Evolutionary conservation across 768 basidiomycete species (phyloP).

Genomic region (Leccinum longicurvipes): DNA sequence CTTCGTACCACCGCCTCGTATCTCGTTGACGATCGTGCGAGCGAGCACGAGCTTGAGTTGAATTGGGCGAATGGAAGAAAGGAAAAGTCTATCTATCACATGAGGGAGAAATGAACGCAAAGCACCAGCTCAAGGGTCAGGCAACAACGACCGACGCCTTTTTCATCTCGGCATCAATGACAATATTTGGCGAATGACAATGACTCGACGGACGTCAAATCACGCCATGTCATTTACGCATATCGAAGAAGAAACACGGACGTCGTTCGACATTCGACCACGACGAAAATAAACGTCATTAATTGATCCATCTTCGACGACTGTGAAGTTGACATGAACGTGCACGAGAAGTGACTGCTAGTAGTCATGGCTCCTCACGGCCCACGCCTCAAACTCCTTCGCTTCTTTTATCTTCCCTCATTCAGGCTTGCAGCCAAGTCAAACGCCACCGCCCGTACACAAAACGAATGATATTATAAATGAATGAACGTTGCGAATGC

Average conservation of each 20-base stretch:
- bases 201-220: background rate
- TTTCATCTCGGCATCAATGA: background rate
- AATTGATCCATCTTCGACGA: background rate
- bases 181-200: background rate
- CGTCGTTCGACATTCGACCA: conserved; percentile 11
- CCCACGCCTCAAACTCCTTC: background rate
- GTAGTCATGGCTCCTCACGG: background rate
- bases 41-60: background rate
- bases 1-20: background rate
- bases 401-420: background rate
- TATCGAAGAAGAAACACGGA: background rate
- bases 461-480: conserved; percentile 29
- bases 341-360: background rate
- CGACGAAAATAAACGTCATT: background rate
- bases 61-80: background rate
- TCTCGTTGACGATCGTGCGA: background rate
- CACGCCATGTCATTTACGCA: background rate
- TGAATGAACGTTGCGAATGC: conserved; percentile 21
- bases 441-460: conserved; percentile 1
- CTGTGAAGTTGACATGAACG: background rate
- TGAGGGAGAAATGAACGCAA: background rate
- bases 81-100: background rate
- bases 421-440: background rate
- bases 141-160: background rate
- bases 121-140: background rate